A percentile compares a stretch with the other conserved stretches of the same genome.
These are phyloP conservation scores for Penicillium roqueforti DNA, from an alignment of 495 filamentous ascomycete species.

Conservation along the genomic window DNA sequence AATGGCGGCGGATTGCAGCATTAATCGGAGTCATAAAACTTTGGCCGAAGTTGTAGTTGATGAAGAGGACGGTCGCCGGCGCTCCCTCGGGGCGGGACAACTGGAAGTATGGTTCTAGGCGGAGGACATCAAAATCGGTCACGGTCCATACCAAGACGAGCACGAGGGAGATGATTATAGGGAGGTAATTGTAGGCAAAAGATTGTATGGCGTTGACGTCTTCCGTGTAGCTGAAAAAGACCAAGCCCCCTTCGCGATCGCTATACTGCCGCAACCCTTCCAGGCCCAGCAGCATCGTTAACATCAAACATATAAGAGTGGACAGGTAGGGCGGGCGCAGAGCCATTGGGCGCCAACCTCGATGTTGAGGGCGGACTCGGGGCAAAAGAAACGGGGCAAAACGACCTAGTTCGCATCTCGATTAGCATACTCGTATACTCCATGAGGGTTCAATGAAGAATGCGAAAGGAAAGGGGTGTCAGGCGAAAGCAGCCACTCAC, in stretches of 20 bases:
- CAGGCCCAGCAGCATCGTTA: conserved; percentile 23
- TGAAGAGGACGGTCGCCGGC: conserved; percentile 36
- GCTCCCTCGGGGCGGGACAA: conserved; percentile 34
- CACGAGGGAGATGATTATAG: conserved; percentile 34
- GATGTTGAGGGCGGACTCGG: conserved; percentile 3
- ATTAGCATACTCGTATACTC: conserved; percentile 1
- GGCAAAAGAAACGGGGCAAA: conserved; percentile 16
- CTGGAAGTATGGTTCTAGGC: conserved; percentile 42
- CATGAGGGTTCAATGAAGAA: too few relatives aligned
- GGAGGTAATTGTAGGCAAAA: conserved; percentile 39
- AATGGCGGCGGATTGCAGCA: conserved; percentile 34
- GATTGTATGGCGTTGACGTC: conserved; percentile 32
- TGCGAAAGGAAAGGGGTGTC: not conserved
- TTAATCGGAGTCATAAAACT: conserved; percentile 38
- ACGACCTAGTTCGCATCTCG: conserved; percentile 7
- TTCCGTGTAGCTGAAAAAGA: conserved; percentile 33
- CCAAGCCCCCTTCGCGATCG: conserved; percentile 28
- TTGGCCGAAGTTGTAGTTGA: conserved; percentile 45
- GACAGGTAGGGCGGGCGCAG: conserved; percentile 34
- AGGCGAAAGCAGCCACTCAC: not conserved
- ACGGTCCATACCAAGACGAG: conserved; percentile 39
- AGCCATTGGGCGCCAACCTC: conserved; percentile 37
- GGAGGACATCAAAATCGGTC: conserved; percentile 41
- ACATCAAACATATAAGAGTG: conserved; percentile 25
- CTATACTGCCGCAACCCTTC: conserved; percentile 37